phyloP scores from a whole-genome alignment of 139 green algal species.

The Chlamydomonas sphaeroides region DNA sequence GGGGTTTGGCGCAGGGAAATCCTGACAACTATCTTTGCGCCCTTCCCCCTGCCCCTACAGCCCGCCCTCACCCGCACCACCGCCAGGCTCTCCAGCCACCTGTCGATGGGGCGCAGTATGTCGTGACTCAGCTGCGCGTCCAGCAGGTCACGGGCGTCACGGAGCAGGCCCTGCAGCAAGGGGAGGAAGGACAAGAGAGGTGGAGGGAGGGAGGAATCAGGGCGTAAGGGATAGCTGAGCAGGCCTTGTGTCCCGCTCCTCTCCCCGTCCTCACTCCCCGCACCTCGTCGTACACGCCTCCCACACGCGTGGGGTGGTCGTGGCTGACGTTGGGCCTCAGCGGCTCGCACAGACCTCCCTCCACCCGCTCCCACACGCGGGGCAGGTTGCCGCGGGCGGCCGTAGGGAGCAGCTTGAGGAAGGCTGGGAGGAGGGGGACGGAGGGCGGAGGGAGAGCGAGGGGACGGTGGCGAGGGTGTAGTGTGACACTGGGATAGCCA shows the following conservation, averaged over 20 bases:
- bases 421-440: constrained; percentile 17
- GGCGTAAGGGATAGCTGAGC: too few relatives aligned
- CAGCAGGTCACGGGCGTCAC: constrained; percentile 39
- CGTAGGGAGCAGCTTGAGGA: constrained; percentile 26
- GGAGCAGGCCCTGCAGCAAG: constrained; percentile 26
- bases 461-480: too few relatives aligned
- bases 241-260: too few relatives aligned
- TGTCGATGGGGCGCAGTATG: constrained; percentile 51
- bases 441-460: too few relatives aligned
- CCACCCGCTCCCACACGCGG: constrained; percentile 55
- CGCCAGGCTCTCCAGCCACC: constrained; percentile 60
- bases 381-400: constrained; percentile 49
- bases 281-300: constrained; percentile 50
- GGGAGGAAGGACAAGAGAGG: background rate
- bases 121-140: constrained; percentile 27
- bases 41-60: background rate
- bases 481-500: too few relatives aligned
- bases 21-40: too few relatives aligned
- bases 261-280: too few relatives aligned
- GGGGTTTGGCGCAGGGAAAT: too few relatives aligned
- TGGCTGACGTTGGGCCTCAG: constrained; percentile 31
- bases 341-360: constrained; percentile 46
- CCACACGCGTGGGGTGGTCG: constrained; percentile 35
- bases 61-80: constrained; percentile 32
- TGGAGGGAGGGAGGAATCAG: background rate